phyloP scores from a whole-genome alignment of 2,329 filamentous ascomycete species.

The Paraphaeosphaeria minitans region DNA sequence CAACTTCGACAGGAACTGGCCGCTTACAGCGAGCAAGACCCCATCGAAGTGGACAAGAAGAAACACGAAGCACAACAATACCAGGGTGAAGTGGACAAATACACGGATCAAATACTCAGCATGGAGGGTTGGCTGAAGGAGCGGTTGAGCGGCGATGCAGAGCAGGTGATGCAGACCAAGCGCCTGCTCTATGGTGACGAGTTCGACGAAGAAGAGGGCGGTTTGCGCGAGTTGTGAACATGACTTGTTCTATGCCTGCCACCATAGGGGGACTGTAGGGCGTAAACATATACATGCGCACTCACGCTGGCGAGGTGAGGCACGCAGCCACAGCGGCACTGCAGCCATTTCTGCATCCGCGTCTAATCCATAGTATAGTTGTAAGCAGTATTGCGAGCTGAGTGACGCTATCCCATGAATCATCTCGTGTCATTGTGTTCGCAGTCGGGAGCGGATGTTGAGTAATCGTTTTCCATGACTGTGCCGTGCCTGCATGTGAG shows the following conservation, averaged over 20 bases:
- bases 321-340: neutral
- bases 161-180: conserved; percentile 51
- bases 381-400: neutral
- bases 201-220: conserved; percentile 59
- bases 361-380: neutral
- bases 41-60: conserved; percentile 52
- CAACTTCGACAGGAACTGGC: conserved; percentile 49
- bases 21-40: conserved; percentile 54
- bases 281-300: neutral
- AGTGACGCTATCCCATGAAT: conserved; percentile 22
- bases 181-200: conserved; percentile 59
- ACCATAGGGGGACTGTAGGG: neutral
- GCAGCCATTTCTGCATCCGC: neutral
- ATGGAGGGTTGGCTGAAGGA: conserved; percentile 54
- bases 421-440: conserved; percentile 21
- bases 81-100: conserved; percentile 41
- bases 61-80: conserved; percentile 35
- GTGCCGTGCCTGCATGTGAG: conserved; percentile 20
- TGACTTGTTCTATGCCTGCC: neutral
- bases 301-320: neutral
- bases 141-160: conserved; percentile 46
- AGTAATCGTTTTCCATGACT: conserved; percentile 24
- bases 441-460: conserved; percentile 14
- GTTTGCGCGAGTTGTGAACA: conserved; percentile 49
- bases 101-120: conserved; percentile 52